These are phyloP conservation scores for Diddensiella santjacobensis DNA, from an alignment of 805 yeast genomes.

Conservation along the genomic window DNA sequence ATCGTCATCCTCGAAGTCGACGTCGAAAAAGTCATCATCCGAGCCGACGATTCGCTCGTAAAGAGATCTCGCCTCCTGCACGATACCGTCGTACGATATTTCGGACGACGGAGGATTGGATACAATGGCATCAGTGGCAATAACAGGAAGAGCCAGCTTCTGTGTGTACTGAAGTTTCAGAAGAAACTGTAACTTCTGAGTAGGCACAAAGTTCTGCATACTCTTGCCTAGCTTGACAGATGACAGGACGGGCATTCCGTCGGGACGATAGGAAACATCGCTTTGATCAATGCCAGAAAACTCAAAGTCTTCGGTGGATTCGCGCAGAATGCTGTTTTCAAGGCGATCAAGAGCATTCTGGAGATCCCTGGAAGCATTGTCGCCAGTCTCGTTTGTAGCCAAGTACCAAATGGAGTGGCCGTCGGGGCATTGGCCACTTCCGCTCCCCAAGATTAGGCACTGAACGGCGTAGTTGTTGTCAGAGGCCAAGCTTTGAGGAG, in stretches of 20 bases:
- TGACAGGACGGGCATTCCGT: slow-evolving; percentile 67
- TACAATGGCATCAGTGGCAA: not conserved
- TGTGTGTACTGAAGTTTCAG: slow-evolving; percentile 62
- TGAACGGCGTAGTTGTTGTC: slow-evolving; percentile 75
- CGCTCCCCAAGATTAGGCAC: slow-evolving; percentile 81
- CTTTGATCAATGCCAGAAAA: slow-evolving; percentile 53
- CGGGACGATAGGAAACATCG: slow-evolving; percentile 49
- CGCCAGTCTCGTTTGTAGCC: slow-evolving; percentile 68
- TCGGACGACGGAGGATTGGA: slow-evolving; percentile 39
- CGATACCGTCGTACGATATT: slow-evolving; percentile 85
- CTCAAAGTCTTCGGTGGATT: slow-evolving; percentile 58
- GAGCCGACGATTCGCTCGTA: slow-evolving; percentile 83
- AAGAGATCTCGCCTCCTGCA: slow-evolving; percentile 72
- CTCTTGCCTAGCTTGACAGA: slow-evolving; percentile 85
- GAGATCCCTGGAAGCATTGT: slow-evolving; percentile 69
- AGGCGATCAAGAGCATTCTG: slow-evolving; percentile 76
- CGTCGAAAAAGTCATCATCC: slow-evolving; percentile 92
- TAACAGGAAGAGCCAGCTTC: slow-evolving; percentile 25
- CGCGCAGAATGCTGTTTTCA: slow-evolving; percentile 78
- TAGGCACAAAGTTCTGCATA: slow-evolving; percentile 78
- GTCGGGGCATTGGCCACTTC: slow-evolving; percentile 80
- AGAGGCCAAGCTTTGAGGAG: slow-evolving; percentile 69
- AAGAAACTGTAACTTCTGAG: slow-evolving; percentile 60
- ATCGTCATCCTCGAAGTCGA: slow-evolving; percentile 94
- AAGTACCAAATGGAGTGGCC: slow-evolving; percentile 90